These are phyloP conservation scores for Panicum virgatum DNA, from an alignment of 202 grass and related monocot species.

Conservation along the genomic window DNA sequence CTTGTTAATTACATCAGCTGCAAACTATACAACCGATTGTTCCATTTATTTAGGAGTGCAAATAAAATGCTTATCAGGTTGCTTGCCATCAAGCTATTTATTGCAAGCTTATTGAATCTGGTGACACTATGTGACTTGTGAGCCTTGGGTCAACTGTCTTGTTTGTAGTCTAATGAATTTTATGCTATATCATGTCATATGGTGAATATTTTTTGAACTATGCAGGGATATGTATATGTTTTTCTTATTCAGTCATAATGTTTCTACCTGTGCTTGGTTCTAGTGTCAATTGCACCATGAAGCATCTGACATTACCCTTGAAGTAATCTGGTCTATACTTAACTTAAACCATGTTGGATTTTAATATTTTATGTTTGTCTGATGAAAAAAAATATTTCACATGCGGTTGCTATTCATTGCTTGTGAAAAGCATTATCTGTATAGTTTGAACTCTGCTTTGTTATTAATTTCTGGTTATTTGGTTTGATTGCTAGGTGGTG, in stretches of 20 bases:
- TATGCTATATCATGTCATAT: not conserved
- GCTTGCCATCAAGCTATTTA: not conserved
- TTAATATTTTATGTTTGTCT: not conserved
- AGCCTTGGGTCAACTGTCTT: not conserved
- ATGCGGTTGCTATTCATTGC: not conserved
- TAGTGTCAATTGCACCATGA: too few relatives aligned
- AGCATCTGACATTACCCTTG: too few relatives aligned
- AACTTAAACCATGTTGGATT: not conserved
- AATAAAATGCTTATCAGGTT: conserved; percentile 16
- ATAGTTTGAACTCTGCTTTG: conserved; percentile 13
- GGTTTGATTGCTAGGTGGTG: conserved; percentile 63
- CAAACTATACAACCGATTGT: not conserved
- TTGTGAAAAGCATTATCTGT: conserved; percentile 17
- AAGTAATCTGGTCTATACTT: not conserved
- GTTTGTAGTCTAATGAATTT: not conserved
- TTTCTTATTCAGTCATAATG: not conserved
- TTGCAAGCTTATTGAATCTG: not conserved
- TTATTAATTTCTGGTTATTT: conserved; percentile 19
- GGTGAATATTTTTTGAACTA: not conserved
- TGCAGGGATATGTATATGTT: not conserved
- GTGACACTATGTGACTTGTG: not conserved
- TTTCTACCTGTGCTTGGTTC: not conserved
- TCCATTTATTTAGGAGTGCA: not conserved
- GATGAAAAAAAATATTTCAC: not conserved
- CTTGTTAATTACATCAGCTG: not conserved